phyloP scores from a whole-genome alignment of 2,329 filamentous ascomycete species.

The Fusarium acutatum region DNA sequence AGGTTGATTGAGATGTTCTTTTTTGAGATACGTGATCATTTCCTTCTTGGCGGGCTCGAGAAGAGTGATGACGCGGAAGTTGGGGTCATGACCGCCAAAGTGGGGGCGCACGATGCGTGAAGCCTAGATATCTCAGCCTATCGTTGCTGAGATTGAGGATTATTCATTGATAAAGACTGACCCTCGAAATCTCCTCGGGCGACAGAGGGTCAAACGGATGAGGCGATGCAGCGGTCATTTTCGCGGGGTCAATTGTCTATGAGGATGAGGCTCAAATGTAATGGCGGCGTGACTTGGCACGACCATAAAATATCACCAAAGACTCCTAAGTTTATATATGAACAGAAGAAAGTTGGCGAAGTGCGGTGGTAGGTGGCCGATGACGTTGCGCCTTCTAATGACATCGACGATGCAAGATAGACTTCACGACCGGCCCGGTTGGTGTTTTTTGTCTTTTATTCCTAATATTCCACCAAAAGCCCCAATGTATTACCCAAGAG shows the following conservation, averaged over 20 bases:
- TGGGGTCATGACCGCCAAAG: slow-evolving; percentile 37
- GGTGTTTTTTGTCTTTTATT: background rate
- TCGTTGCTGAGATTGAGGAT: too few species aligned
- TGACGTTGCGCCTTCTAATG: background rate
- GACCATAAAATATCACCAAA: background rate
- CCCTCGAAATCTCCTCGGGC: slow-evolving; percentile 39
- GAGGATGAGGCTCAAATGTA: accelerated
- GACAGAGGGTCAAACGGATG: slow-evolving; percentile 42
- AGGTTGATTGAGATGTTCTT: slow-evolving; percentile 45
- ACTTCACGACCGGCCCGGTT: background rate
- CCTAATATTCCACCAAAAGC: background rate
- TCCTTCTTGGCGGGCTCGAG: slow-evolving; percentile 59
- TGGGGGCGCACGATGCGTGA: slow-evolving; percentile 31
- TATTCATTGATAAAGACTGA: background rate
- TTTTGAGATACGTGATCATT: slow-evolving; percentile 55
- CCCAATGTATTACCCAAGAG: background rate
- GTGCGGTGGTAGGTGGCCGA: too few species aligned
- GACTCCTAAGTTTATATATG: background rate
- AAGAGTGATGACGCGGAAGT: slow-evolving; percentile 61
- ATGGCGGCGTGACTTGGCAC: too few species aligned
- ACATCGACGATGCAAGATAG: background rate
- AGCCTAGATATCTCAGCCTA: slow-evolving; percentile 20
- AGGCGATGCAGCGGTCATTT: background rate
- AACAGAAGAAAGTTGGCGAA: background rate
- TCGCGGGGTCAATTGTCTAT: background rate